phyloP scores from a whole-genome alignment of 2,329 filamentous ascomycete genomes.

The Aureobasidium sp. region DNA sequence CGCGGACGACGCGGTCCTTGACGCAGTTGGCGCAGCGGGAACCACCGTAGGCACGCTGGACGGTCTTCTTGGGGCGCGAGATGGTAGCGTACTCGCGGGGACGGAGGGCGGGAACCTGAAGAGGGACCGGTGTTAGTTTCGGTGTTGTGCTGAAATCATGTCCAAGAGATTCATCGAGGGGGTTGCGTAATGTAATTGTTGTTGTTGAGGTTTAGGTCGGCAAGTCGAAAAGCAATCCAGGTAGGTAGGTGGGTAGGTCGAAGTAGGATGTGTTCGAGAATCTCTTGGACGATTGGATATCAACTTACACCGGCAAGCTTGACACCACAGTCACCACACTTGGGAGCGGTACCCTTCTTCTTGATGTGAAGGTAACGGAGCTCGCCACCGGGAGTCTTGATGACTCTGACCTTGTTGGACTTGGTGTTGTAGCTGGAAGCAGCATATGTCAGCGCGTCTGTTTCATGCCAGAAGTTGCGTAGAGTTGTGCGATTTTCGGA shows the following conservation, averaged over 20 bases:
- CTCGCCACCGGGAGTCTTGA: slow-evolving; percentile 95
- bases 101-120: slow-evolving; percentile 86
- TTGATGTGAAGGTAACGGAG: slow-evolving; percentile 98
- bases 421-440: slow-evolving; percentile 82
- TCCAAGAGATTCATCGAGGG: slow-evolving; percentile 10
- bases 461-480: background rate
- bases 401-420: slow-evolving; percentile 91
- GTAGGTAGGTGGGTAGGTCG: background rate
- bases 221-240: background rate
- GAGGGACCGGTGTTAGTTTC: background rate
- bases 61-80: slow-evolving; percentile 98
- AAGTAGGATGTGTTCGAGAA: background rate
- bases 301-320: slow-evolving; percentile 95
- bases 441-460: slow-evolving; percentile 14
- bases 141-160: background rate
- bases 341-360: slow-evolving; percentile 97
- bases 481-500: background rate
- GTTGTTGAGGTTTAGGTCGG: background rate
- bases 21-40: slow-evolving; percentile 99
- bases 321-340: slow-evolving; percentile 98
- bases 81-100: slow-evolving; percentile 96
- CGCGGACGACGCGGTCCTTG: slow-evolving; percentile 93
- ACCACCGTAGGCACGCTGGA: slow-evolving; percentile 96
- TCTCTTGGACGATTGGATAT: slow-evolving; percentile 6
- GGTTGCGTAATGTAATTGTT: background rate